Evolutionary conservation across 805 yeast species (phyloP).

Genomic region (Starmerella sp.): DNA sequence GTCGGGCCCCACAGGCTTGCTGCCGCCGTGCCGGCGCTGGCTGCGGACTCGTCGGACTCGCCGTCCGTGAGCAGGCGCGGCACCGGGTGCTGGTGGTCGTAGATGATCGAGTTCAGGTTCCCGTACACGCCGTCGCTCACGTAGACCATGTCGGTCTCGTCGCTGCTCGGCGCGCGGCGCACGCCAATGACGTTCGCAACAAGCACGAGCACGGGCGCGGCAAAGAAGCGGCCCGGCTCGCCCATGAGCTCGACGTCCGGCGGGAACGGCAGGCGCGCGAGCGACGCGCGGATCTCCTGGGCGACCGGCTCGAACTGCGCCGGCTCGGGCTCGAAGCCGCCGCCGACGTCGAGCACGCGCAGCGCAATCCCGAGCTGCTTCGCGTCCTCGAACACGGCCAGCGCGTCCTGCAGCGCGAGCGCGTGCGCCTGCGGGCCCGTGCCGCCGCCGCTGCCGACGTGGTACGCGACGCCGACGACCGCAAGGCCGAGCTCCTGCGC

Average conservation of each 20-base stretch:
- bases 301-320: slow-evolving; percentile 46
- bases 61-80: slow-evolving; percentile 39
- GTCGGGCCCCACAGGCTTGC: slow-evolving; percentile 95
- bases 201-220: slow-evolving; percentile 72
- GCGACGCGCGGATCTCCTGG: slow-evolving; percentile 41
- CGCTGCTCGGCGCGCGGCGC: slow-evolving; percentile 37
- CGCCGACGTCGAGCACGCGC: slow-evolving; percentile 73
- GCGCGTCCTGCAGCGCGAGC: slow-evolving; percentile 40
- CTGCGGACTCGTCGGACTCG: no score
- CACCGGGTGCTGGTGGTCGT: slow-evolving; percentile 76
- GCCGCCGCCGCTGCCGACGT: slow-evolving; percentile 87
- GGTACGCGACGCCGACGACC: slow-evolving; percentile 84
- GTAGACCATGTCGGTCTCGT: slow-evolving; percentile 51
- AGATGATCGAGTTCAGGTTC: slow-evolving; percentile 83
- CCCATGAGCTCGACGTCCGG: slow-evolving; percentile 51
- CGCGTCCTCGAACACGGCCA: slow-evolving; percentile 53
- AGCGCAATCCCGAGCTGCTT: slow-evolving; percentile 36
- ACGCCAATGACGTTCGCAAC: slow-evolving; percentile 81
- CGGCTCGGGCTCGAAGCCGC: slow-evolving; percentile 62
- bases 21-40: neutral
- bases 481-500: slow-evolving; percentile 53
- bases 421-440: slow-evolving; percentile 58
- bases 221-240: slow-evolving; percentile 89
- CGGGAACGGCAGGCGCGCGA: slow-evolving; percentile 46
- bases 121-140: slow-evolving; percentile 94